A percentile compares a stretch with the other conserved stretches of the same genome.
These are phyloP conservation scores for Tolypocladium album DNA, from an alignment of 2,329 filamentous ascomycete species.

Conservation along the genomic window DNA sequence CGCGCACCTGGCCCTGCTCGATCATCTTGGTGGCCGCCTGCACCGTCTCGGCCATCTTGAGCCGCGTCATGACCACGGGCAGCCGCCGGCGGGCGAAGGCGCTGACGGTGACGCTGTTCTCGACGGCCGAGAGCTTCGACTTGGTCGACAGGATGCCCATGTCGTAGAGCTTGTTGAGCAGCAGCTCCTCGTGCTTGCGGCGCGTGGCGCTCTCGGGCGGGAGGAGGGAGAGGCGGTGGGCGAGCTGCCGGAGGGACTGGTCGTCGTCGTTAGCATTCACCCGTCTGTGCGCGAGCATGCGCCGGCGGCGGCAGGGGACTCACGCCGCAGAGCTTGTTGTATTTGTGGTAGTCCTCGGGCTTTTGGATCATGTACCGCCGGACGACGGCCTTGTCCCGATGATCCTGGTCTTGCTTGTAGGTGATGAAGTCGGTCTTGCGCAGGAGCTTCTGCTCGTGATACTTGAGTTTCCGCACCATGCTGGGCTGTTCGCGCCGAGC, in stretches of 20 bases:
- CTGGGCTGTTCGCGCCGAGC: constrained; percentile 14
- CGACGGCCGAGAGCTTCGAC: constrained; percentile 73
- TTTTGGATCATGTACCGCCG: constrained; percentile 88
- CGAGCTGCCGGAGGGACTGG: constrained; percentile 76
- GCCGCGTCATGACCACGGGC: constrained; percentile 81
- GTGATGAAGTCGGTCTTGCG: constrained; percentile 89
- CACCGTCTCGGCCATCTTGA: constrained; percentile 87
- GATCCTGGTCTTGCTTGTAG: constrained; percentile 79
- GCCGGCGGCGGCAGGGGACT: constrained; percentile 12
- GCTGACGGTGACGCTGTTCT: constrained; percentile 79
- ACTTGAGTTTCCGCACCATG: constrained; percentile 94
- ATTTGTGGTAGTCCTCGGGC: constrained; percentile 69
- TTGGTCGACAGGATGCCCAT: constrained; percentile 76
- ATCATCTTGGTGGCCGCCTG: constrained; percentile 78
- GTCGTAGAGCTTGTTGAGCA: constrained; percentile 85
- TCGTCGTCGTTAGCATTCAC: constrained; percentile 11
- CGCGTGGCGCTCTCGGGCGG: constrained; percentile 70
- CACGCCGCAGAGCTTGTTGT: constrained; percentile 58
- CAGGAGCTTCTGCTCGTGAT: constrained; percentile 93
- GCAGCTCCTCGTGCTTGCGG: constrained; percentile 71
- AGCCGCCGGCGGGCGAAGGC: constrained; percentile 77
- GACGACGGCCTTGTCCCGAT: constrained; percentile 71
- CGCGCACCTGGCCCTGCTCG: constrained; percentile 87
- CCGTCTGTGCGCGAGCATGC: not conserved
- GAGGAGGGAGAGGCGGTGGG: constrained; percentile 76